Evolutionary conservation across 441 rosid species (phyloP).

Genomic region (Aleurites moluccanus): DNA sequence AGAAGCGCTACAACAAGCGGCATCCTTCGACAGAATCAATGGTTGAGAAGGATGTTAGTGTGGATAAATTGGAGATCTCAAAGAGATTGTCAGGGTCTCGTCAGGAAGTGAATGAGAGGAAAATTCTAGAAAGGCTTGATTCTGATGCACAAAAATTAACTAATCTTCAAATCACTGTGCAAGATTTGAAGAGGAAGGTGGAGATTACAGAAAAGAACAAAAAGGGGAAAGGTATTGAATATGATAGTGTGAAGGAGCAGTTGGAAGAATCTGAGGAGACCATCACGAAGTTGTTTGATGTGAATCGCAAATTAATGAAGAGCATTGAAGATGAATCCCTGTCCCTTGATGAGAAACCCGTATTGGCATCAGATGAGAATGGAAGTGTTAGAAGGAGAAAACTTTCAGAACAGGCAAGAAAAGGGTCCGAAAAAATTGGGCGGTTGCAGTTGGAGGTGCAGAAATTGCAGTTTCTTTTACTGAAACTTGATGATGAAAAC

Average conservation of each 20-base stretch:
- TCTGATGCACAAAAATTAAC: slow-evolving; percentile 86
- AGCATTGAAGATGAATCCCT: slow-evolving; percentile 47
- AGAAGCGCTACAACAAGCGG: slow-evolving; percentile 36
- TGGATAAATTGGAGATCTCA: slow-evolving; percentile 71
- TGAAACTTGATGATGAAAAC: slow-evolving; percentile 69
- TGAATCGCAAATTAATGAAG: slow-evolving; percentile 53
- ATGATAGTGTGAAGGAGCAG: slow-evolving; percentile 67
- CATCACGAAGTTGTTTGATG: slow-evolving; percentile 57
- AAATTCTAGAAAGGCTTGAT: slow-evolving; percentile 82
- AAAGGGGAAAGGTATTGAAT: slow-evolving; percentile 63
- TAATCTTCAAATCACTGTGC: slow-evolving; percentile 73
- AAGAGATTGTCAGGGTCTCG: slow-evolving; percentile 56
- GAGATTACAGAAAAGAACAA: slow-evolving; percentile 59
- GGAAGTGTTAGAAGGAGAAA: slow-evolving; percentile 45
- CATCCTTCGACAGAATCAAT: slow-evolving; percentile 60
- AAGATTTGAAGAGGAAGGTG: slow-evolving; percentile 77
- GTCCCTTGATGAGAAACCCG: slow-evolving; percentile 46
- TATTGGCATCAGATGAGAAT: slow-evolving; percentile 48
- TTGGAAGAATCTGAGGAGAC: slow-evolving; percentile 76
- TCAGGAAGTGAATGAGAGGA: slow-evolving; percentile 61
- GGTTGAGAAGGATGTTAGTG: slow-evolving; percentile 65
- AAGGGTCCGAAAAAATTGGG: slow-evolving; percentile 81
- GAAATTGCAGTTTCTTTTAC: slow-evolving; percentile 71
- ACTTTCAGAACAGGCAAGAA: slow-evolving; percentile 73
- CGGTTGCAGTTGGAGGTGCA: slow-evolving; percentile 89